Evolutionary conservation across 2,329 filamentous ascomycete species (phyloP), one percentile per base, ranked within the genome.

Genomic region (Nothophoma quercina): DNA sequence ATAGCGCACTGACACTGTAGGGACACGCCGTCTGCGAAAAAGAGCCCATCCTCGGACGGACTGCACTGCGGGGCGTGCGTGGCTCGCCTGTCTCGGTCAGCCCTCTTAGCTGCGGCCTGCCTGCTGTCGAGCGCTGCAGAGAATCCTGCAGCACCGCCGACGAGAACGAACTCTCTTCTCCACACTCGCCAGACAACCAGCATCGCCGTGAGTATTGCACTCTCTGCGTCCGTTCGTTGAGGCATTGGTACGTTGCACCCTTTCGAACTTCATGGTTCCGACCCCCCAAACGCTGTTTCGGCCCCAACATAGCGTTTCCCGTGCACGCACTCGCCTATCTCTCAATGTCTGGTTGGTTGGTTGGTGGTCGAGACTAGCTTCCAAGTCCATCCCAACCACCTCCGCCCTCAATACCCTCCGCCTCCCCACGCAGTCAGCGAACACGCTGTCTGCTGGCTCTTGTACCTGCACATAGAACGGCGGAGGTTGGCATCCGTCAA

Each of bases 341-440:
- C 33, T 60, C 51, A 55, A 57, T 55, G 61, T 64, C 60, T 68
- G 69, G 66, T 70, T 67, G 69, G 69, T 63, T 68, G 51, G 30
- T 43, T 23, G 13, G 36, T 19, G 36, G 38, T 41, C 65, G 63
- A 41, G 46, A 63, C 72, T 74, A 74, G 73, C 69, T 65, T 18
- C 61, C 59, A 64, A 62, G 58, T 62, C 64, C 67, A 71, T 75
- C 72, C 73, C 72, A 75, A 75, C 73, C 72, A 73, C 73, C 72
- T 72, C 68, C 69, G 67, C 72, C 36, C 65, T 69, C 68, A 68
- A 71, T 66, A 69, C 70, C 65, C 67, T 38, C 33, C 67, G 68
- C 68, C 65, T 65, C 67, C 69, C 68, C 64, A 63, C 57, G 48
- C 61, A 64, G 62, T 62, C 58, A 63, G 64, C 60, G 59, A 62